phyloP scores from a whole-genome alignment of 495 filamentous ascomycete genomes.

The Friedmanniomyces simplex region DNA sequence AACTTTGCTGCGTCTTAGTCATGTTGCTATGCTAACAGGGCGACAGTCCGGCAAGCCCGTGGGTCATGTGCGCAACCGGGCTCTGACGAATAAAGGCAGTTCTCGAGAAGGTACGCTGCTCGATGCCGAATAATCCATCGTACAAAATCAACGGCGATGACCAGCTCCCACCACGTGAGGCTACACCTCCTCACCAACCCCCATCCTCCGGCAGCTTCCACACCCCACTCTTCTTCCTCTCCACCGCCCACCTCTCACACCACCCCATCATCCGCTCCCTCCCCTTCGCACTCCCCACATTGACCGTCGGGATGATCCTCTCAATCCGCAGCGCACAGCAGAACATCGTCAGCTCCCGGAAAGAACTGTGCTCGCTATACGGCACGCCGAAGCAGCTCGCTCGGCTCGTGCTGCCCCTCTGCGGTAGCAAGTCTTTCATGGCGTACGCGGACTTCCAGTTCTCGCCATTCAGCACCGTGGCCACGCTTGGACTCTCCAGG shows the following conservation, averaged over 20 bases:
- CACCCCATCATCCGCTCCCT: conserved; percentile 82
- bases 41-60: no score
- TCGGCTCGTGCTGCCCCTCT: conserved; percentile 65
- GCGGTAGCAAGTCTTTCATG: conserved; percentile 55
- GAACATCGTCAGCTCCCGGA: conserved; percentile 89
- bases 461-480: conserved; percentile 57
- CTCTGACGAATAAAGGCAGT: no score
- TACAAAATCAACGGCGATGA: no score
- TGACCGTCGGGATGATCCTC: conserved; percentile 85
- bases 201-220: conserved; percentile 40
- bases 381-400: conserved; percentile 83
- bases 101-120: no score
- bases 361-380: conserved; percentile 90
- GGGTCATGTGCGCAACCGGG: no score
- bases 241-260: conserved; percentile 78
- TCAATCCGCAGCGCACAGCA: conserved; percentile 78
- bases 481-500: conserved; percentile 52
- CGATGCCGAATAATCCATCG: no score
- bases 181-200: conserved; percentile 50
- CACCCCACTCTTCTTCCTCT: conserved; percentile 70
- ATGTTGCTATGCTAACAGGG: no score
- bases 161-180: not conserved
- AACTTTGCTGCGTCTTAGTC: no score
- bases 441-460: conserved; percentile 65
- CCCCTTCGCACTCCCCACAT: conserved; percentile 61